These are phyloP conservation scores for Tylopilus intermedius DNA, from an alignment of 768 basidiomycete species.

Conservation along the genomic window DNA sequence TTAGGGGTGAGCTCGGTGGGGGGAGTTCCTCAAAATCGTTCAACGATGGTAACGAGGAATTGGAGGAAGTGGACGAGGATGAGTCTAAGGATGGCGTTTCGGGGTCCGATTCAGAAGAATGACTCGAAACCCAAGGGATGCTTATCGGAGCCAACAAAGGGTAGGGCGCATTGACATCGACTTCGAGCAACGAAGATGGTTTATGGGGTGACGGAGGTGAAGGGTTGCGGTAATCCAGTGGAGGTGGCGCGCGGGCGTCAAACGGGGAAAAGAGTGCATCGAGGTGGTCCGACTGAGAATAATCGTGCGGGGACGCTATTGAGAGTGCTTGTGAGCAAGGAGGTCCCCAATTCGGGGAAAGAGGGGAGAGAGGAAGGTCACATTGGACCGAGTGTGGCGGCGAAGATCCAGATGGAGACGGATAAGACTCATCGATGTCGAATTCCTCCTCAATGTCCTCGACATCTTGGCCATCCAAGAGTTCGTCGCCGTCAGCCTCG, in stretches of 20 bases:
- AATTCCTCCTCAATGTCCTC: constrained; percentile 16
- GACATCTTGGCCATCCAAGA: constrained; percentile 11
- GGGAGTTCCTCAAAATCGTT: constrained; percentile 18
- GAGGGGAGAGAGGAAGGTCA: constrained; percentile 29
- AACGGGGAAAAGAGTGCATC: constrained; percentile 18
- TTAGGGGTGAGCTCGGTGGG: constrained; percentile 30
- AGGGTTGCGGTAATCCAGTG: constrained; percentile 12
- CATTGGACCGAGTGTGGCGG: constrained; percentile 14
- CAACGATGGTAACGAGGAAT: constrained; percentile 21
- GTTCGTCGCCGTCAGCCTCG: constrained; percentile 26
- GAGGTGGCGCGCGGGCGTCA: constrained; percentile 8
- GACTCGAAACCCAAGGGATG: constrained; percentile 21
- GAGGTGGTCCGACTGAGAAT: constrained; percentile 13
- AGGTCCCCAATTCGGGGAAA: constrained; percentile 33
- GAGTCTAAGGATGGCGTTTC: constrained; percentile 4
- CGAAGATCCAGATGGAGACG: constrained; percentile 8
- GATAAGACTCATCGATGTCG: constrained; percentile 20
- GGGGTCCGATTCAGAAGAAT: constrained; percentile 11
- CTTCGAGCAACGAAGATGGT: constrained; percentile 26
- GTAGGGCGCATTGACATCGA: constrained; percentile 17
- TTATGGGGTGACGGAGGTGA: constrained; percentile 13
- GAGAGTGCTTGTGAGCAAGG: constrained; percentile 10
- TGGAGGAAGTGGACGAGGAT: constrained; percentile 2
- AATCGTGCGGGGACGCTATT: constrained; percentile 15
- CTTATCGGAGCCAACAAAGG: constrained; percentile 20